Base-by-base conservation (phyloP, 192 early-diverging fungal species). In the Entomortierella lignicola region DNA sequence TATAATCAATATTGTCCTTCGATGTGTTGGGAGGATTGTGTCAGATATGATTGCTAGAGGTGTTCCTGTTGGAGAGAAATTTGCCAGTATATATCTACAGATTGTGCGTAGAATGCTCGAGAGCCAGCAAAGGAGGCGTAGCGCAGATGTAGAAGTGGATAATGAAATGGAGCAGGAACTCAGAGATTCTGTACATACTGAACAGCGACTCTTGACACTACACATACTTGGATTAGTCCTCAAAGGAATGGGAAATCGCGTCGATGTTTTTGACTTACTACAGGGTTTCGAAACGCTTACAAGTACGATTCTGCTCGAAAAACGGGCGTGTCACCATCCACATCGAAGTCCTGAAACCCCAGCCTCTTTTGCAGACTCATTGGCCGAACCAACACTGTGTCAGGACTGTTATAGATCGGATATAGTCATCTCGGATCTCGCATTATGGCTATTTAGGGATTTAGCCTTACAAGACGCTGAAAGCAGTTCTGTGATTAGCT, bases 261-360 rank as follows among this genome's bases (percentile, higher is more conserved):
- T 75, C 7, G 68, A 77, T 18, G 51, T 82, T 0, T 82, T 82
- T 42, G 81, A 82, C 15, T 48, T 63, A 20, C 53, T 82, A 30
- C 81, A 82, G 52, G 81, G 81, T 44, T 82, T 82, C 30, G 81
- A 82, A 15, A 71, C 72, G 3, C 30, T 82, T 18, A 54, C 75
- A 2, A 66, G 52, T 41, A 70, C 75, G 7, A 79, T 79, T 41
- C 51, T 79, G 8, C 34, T 70, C 30, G 75, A 79, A 17, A 63
- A 66, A 47, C 54, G 75, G 7, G 59, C 75, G 0, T 79, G 75
- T n/a, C 75, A 55, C 32, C 75, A 79, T 41, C 25, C 43, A 2
- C 26, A 55, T 17, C 55, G 43, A 8, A 10, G n/a, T 2, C 5
- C 59, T 15, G 73, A 79, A 27, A 34, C 15, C 15, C 50, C 63